Conservation (phyloP, 2,329 filamentous ascomycete genomes). For the Hymenoscyphus infarciens region DNA sequence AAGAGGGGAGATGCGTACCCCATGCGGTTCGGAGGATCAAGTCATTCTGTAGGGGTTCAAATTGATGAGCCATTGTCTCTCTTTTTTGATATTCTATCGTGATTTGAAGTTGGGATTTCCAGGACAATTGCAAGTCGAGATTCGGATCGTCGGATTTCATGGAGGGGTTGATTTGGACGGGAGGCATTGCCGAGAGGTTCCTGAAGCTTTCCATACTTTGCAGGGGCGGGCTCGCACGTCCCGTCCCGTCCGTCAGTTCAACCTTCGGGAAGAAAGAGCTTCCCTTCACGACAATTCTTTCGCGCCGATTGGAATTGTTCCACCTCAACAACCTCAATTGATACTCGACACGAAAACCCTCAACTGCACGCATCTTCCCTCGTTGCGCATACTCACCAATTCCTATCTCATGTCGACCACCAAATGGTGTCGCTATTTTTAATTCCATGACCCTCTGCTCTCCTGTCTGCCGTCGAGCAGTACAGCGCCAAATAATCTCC, state of each 20-base stretch:
- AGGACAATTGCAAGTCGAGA: conserved; percentile 3
- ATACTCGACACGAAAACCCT: neutral
- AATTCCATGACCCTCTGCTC: conserved; percentile 45
- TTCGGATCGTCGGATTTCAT: neutral
- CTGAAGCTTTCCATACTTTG: neutral
- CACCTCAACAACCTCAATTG: neutral
- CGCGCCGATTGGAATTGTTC: neutral
- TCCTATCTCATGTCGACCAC: neutral
- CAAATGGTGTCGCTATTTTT: conserved; percentile 9
- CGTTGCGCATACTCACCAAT: neutral
- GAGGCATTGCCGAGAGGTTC: neutral
- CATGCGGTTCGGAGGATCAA: conserved; percentile 83
- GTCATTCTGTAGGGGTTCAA: conserved; percentile 88
- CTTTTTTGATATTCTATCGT: conserved; percentile 6
- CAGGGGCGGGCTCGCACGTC: neutral
- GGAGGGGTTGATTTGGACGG: conserved; percentile 7
- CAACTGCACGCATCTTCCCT: neutral
- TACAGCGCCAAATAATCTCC: conserved; percentile 40
- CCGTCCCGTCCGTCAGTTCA: neutral
- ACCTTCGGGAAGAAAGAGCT: neutral
- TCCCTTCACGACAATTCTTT: neutral
- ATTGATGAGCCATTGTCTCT: conserved; percentile 61
- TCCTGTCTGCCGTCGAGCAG: conserved; percentile 48
- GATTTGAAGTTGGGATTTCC: neutral
- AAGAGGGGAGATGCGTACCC: conserved; percentile 49